These are phyloP conservation scores for Scytalidium sp. DNA, from an alignment of 2,329 filamentous ascomycete genomes.

Conservation along the genomic window DNA sequence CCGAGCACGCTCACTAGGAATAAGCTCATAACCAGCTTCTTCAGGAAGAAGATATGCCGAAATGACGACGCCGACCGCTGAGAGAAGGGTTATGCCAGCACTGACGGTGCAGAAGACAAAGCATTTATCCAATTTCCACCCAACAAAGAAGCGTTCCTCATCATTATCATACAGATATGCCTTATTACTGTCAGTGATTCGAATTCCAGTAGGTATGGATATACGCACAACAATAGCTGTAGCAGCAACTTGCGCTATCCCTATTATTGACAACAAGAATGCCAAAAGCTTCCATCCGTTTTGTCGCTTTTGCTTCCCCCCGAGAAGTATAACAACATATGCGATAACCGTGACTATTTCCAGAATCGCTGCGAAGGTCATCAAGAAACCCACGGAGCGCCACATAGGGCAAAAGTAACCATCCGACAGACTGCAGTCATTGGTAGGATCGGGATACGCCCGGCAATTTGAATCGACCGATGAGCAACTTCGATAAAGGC, in stretches of 20 bases:
- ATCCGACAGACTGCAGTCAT: conserved; percentile 55
- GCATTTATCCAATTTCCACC: conserved; percentile 76
- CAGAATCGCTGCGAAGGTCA: conserved; percentile 79
- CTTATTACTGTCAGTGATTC: conserved; percentile 39
- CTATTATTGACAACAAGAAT: conserved; percentile 62
- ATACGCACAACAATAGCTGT: conserved; percentile 79
- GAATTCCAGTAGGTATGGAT: background rate
- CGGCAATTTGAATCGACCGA: conserved; percentile 55
- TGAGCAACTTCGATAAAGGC: conserved; percentile 79
- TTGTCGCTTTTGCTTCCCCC: conserved; percentile 77
- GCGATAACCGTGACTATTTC: conserved; percentile 78
- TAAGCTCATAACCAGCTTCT: conserved; percentile 85
- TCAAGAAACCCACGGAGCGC: conserved; percentile 83
- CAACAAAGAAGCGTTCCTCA: conserved; percentile 75
- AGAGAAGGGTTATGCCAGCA: conserved; percentile 48
- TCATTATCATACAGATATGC: conserved; percentile 82
- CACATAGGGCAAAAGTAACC: conserved; percentile 88
- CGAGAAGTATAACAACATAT: conserved; percentile 73
- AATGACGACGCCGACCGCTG: conserved; percentile 56
- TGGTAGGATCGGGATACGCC: conserved; percentile 59
- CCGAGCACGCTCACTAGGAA: conserved; percentile 39
- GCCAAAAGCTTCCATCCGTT: conserved; percentile 77
- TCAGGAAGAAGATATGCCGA: conserved; percentile 70
- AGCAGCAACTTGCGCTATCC: conserved; percentile 67
- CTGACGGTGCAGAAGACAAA: conserved; percentile 69